A percentile compares a stretch with the other conserved stretches of the same genome.
Evolutionary conservation across 768 basidiomycete genomes (phyloP).

Genomic region (Leucocoprinus leucothites): DNA sequence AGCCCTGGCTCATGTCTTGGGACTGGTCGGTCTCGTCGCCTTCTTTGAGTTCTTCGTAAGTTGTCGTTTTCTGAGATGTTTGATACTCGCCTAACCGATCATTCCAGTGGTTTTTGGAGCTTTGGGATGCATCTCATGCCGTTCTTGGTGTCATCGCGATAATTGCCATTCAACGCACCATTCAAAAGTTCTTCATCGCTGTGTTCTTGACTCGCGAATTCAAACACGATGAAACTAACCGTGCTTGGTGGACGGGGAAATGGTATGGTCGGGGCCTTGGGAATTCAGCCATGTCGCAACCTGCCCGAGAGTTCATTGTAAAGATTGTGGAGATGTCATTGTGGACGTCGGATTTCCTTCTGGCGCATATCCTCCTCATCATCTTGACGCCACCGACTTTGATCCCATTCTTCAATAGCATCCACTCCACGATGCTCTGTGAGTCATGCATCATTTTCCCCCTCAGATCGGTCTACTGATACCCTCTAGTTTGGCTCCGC

Average conservation of each 20-base stretch:
- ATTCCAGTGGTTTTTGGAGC: constrained; percentile 88
- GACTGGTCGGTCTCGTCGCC: constrained; percentile 76
- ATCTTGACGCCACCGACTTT: constrained; percentile 82
- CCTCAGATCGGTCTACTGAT: neutral
- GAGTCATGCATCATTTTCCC: constrained; percentile 29
- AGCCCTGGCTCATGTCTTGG: constrained; percentile 79
- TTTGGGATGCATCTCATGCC: constrained; percentile 96
- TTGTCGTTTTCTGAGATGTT: constrained; percentile 20
- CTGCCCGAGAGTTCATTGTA: constrained; percentile 95
- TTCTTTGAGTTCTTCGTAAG: constrained; percentile 97
- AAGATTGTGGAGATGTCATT: constrained; percentile 98
- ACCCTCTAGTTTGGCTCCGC: constrained; percentile 80
- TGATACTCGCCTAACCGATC: neutral
- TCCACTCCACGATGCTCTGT: constrained; percentile 95
- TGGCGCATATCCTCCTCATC: constrained; percentile 81
- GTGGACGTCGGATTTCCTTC: constrained; percentile 93
- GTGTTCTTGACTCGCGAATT: constrained; percentile 95
- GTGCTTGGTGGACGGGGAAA: constrained; percentile 98
- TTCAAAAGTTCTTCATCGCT: constrained; percentile 92
- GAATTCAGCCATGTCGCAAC: constrained; percentile 89
- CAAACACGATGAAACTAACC: constrained; percentile 98
- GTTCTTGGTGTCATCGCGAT: constrained; percentile 90
- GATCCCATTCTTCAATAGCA: constrained; percentile 82
- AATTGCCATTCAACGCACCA: constrained; percentile 84
- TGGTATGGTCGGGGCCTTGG: constrained; percentile 97